A percentile compares a stretch with the other conserved stretches of the same genome.
phyloP scores from a whole-genome alignment of 345 rosid genomes.

The Moringa oleifera region DNA sequence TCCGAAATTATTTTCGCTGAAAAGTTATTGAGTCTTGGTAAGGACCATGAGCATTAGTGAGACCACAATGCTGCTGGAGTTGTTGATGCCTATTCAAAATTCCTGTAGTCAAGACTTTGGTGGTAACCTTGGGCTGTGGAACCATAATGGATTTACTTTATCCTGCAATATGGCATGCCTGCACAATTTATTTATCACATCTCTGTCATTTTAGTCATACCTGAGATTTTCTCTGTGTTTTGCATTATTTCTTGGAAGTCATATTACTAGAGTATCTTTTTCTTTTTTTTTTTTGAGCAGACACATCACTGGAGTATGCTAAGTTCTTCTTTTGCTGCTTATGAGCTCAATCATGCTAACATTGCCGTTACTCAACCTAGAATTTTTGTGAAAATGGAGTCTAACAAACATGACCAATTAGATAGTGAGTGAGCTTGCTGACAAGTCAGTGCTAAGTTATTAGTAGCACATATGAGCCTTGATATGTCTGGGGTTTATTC shows the following conservation, averaged over 20 bases:
- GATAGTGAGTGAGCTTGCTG: constrained; percentile 1
- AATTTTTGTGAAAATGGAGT: too few species aligned
- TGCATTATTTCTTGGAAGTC: background rate
- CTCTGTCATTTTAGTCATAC: too few species aligned
- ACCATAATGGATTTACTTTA: too few species aligned
- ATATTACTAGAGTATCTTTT: background rate
- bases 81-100: background rate
- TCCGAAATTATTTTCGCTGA: background rate
- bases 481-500: constrained; percentile 4
- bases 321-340: background rate
- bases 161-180: too few species aligned
- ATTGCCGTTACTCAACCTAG: too few species aligned
- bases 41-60: background rate
- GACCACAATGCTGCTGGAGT: background rate
- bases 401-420: background rate
- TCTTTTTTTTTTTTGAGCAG: too few species aligned
- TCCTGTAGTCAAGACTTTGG: background rate
- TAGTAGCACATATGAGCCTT: background rate
- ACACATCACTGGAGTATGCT: too few species aligned
- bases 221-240: background rate
- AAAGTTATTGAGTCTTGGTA: background rate
- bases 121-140: background rate
- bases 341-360: background rate
- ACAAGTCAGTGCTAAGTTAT: background rate
- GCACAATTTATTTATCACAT: too few species aligned